Evolutionary conservation across 768 basidiomycete genomes (phyloP), one percentile per base, ranked within the genome.

Genomic region (Tylopilus rubrobrunneus): DNA sequence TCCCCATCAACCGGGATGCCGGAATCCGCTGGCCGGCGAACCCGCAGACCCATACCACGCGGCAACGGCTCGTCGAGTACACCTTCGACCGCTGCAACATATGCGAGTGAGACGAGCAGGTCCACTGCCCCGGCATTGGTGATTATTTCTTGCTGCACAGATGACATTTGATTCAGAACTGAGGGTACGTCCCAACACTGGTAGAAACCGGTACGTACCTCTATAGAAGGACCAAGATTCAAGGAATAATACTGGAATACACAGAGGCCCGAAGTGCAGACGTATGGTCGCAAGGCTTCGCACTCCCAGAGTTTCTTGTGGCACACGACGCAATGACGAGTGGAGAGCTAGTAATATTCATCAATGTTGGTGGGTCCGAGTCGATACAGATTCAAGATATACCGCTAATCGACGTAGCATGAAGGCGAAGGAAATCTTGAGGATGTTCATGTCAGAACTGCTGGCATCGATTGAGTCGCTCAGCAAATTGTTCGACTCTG

Each of bases 291-390:
- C 55, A 88, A 76, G 1, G 82, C 79, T 56, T 82, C 81, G 53
- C 78, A 80, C 39, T 70, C 73, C 10, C 73, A 60, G 29, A 85
- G 72, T 56, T 76, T 78, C 58, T 79, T 79, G 61, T 86, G 86
- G 67, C 87, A 88, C n/a, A 86, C 83, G n/a, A 86, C 74, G 59
- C 87, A 89, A 67, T 81, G 86, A 21, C 80, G 75, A 0, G 83
- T 80, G 59, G 85, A 88, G 21, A 88, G 73, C 83, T 86, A 28
- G 39, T 29, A 1, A 11, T 21, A 29, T 9, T 37, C 33, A 19
- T 36, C 11, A 15, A 36, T 27, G 10, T 33, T 2, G 6, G 33
- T 31, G 28, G 37, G 5, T 28, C 17, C 1, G 39, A 10, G 46
- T 23, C 7, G 14, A 19, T 31, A 43, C 14, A 45, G 11, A 33